Conservation (phyloP, 768 basidiomycete species). For the Auricularia sp. region DNA sequence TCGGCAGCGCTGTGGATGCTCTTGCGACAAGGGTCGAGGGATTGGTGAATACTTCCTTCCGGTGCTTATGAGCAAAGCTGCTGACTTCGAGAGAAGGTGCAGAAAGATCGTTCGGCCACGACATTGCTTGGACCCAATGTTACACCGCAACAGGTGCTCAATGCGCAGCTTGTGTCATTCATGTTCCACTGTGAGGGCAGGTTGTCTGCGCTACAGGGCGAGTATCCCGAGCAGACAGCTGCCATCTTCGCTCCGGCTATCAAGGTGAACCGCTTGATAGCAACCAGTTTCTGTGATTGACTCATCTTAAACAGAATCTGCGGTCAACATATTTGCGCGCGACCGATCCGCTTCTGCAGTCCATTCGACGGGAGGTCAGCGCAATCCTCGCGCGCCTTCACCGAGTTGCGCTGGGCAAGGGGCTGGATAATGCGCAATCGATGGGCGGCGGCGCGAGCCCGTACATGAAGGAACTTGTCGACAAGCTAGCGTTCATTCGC, state of each 20-base stretch:
- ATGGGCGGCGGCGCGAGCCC: conserved; percentile 46
- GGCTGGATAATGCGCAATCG: conserved; percentile 43
- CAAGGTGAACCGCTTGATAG: conserved; percentile 29
- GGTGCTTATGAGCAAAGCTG: neutral
- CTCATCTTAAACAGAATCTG: neutral
- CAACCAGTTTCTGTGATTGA: neutral
- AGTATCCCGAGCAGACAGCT: conserved; percentile 54
- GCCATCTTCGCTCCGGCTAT: conserved; percentile 45
- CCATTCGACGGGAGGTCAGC: conserved; percentile 71
- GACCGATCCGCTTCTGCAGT: conserved; percentile 42
- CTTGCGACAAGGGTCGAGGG: conserved; percentile 53
- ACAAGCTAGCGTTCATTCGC: conserved; percentile 78
- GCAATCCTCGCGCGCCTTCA: conserved; percentile 77
- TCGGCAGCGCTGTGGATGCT: conserved; percentile 56
- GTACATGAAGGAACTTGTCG: conserved; percentile 87
- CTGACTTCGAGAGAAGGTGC: conserved; percentile 36
- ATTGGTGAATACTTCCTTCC: conserved; percentile 39
- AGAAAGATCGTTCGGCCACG: conserved; percentile 68
- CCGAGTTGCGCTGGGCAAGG: conserved; percentile 69
- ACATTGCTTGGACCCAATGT: conserved; percentile 66
- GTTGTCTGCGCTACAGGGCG: conserved; percentile 53
- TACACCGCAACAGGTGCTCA: conserved; percentile 67
- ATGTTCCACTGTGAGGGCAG: conserved; percentile 68
- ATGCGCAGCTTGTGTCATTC: conserved; percentile 68
- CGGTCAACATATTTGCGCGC: neutral